Percentiles rank a stretch among this genome's conserved stretches.
Evolutionary conservation across 805 yeast genomes (phyloP).

Genomic region (Cyberlindnera euphorbiae): DNA sequence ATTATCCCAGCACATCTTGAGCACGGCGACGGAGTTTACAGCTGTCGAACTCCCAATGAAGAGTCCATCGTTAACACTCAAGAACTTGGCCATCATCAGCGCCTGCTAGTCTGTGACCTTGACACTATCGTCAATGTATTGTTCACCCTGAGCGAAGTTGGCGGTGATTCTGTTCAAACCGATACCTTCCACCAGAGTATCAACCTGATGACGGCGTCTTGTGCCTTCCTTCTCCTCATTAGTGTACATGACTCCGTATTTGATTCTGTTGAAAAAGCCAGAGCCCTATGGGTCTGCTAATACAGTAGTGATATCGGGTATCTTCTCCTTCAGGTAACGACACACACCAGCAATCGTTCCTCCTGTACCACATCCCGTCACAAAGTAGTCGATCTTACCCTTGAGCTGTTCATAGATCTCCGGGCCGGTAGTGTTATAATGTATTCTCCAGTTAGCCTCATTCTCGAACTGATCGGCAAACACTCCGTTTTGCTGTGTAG

Average conservation of each 20-base stretch:
- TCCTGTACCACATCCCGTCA: conserved; percentile 94
- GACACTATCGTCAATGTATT: conserved; percentile 68
- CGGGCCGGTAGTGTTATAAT: conserved; percentile 83
- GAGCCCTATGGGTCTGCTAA: conserved; percentile 97
- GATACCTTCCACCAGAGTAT: conserved; percentile 89
- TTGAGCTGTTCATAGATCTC: conserved; percentile 78
- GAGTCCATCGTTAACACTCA: conserved; percentile 80
- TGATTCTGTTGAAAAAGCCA: conserved; percentile 80
- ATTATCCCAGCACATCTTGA: conserved; percentile 44
- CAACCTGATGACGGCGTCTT: conserved; percentile 92
- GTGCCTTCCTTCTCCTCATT: conserved; percentile 87
- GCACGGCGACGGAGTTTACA: conserved; percentile 88
- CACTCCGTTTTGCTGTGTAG: conserved; percentile 48
- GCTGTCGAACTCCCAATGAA: conserved; percentile 95
- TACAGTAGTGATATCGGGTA: conserved; percentile 39
- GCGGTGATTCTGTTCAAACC: conserved; percentile 85
- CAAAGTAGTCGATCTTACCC: conserved; percentile 64
- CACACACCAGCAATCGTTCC: conserved; percentile 96
- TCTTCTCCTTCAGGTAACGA: conserved; percentile 54
- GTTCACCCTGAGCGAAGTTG: conserved; percentile 71
- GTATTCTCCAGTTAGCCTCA: conserved; percentile 83
- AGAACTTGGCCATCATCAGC: conserved; percentile 77
- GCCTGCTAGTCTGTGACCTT: conserved; percentile 81
- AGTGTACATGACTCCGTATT: conserved; percentile 92
- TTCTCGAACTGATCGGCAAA: conserved; percentile 97